Conservation (phyloP, 768 basidiomycete genomes). For the Agaricus subrufescens region DNA sequence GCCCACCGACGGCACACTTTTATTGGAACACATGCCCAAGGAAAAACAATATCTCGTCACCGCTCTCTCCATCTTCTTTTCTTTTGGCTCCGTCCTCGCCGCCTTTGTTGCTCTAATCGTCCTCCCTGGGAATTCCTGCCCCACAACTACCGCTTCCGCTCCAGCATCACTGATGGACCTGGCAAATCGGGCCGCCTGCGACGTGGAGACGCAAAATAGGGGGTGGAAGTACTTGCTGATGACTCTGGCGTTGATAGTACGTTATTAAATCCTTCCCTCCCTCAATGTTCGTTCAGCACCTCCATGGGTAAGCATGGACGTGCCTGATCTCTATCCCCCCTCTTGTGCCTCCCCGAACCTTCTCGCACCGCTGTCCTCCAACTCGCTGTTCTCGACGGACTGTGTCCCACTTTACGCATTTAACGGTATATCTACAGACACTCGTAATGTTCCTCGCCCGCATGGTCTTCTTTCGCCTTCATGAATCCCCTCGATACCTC, state of each 20-base stretch:
- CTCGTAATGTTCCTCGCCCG: conserved; percentile 83
- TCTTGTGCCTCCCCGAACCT: neutral
- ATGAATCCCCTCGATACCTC: conserved; percentile 93
- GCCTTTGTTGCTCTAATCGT: conserved; percentile 76
- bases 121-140: conserved; percentile 73
- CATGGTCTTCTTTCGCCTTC: conserved; percentile 84
- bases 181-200: conserved; percentile 37
- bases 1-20: conserved; percentile 94
- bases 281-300: neutral
- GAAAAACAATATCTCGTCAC: conserved; percentile 92
- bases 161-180: neutral
- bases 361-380: neutral
- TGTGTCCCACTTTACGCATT: neutral
- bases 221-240: conserved; percentile 90
- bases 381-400: neutral
- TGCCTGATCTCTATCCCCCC: neutral
- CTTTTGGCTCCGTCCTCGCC: conserved; percentile 82
- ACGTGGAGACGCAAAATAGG: conserved; percentile 62
- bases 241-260: conserved; percentile 74
- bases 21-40: conserved; percentile 89
- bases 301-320: neutral
- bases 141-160: conserved; percentile 11
- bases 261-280: conserved; percentile 24
- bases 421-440: conserved; percentile 49
- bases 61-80: conserved; percentile 93